phyloP scores from a whole-genome alignment of 768 basidiomycete genomes.

The Suillus decipiens region DNA sequence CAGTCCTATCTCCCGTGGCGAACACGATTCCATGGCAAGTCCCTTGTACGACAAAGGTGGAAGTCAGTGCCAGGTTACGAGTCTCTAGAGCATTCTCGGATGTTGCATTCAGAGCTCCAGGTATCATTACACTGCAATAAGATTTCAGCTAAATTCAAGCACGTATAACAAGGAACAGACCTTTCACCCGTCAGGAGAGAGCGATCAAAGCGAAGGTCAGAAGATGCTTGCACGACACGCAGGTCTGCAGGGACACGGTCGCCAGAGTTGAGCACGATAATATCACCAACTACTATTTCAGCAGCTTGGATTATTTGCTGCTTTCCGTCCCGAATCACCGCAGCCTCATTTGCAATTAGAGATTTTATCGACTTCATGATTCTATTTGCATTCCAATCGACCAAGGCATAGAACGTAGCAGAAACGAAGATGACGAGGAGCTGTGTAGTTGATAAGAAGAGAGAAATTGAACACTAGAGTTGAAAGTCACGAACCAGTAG shows the following conservation, averaged over 20 bases:
- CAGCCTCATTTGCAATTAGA: slow-evolving; percentile 37
- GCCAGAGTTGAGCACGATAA: slow-evolving; percentile 63
- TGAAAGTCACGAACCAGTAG: slow-evolving; percentile 4
- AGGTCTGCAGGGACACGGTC: slow-evolving; percentile 74
- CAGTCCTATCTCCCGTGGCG: slow-evolving; percentile 50
- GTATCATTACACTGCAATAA: slow-evolving; percentile 31
- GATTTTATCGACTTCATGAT: slow-evolving; percentile 51
- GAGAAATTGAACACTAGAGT: not conserved
- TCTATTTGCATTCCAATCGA: slow-evolving; percentile 33
- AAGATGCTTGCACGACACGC: slow-evolving; percentile 56
- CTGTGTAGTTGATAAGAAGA: slow-evolving; percentile 63
- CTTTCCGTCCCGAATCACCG: slow-evolving; percentile 47
- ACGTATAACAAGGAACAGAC: slow-evolving; percentile 36
- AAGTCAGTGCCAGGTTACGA: slow-evolving; percentile 50
- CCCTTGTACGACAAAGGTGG: slow-evolving; percentile 42
- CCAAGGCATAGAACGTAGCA: slow-evolving; percentile 19
- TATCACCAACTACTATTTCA: slow-evolving; percentile 67
- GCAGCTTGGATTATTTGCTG: slow-evolving; percentile 52
- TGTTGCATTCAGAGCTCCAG: slow-evolving; percentile 39
- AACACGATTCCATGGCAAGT: slow-evolving; percentile 50
- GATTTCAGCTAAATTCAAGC: not conserved
- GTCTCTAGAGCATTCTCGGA: slow-evolving; percentile 47
- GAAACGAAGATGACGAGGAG: slow-evolving; percentile 60
- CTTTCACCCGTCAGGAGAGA: slow-evolving; percentile 69
- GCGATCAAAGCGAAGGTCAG: slow-evolving; percentile 62